Percentiles rank a stretch among this genome's conserved stretches.
These are phyloP conservation scores for Corylus avellana DNA, from an alignment of 306 rosid genomes.

Conservation along the genomic window DNA sequence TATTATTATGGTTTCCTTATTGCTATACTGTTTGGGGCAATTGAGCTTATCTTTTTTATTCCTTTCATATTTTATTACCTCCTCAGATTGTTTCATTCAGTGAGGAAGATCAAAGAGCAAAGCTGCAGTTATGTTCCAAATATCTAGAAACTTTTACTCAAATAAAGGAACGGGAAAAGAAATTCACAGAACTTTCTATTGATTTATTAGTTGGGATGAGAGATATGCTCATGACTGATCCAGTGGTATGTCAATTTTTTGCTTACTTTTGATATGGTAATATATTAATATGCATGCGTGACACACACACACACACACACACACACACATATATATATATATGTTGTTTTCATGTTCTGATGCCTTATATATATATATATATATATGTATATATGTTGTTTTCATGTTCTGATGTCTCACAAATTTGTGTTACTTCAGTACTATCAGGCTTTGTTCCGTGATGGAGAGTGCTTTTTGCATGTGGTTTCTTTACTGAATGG, in stretches of 20 bases:
- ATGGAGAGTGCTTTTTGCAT: slow-evolving; percentile 97
- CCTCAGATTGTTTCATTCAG: slow-evolving; percentile 62
- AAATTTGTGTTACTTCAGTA: slow-evolving; percentile 52
- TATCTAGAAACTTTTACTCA: slow-evolving; percentile 86
- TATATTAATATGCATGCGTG: slow-evolving; percentile 15
- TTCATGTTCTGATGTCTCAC: slow-evolving; percentile 31
- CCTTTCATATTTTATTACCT: slow-evolving; percentile 22
- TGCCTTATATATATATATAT: slow-evolving; percentile 1
- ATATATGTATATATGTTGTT: background rate
- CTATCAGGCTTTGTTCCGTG: slow-evolving; percentile 92
- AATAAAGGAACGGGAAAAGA: slow-evolving; percentile 75
- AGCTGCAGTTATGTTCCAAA: slow-evolving; percentile 79
- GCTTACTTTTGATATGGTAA: slow-evolving; percentile 10
- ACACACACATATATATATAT: background rate
- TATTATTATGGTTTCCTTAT: slow-evolving; percentile 18
- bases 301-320: no score
- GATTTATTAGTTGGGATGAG: slow-evolving; percentile 83
- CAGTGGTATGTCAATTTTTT: slow-evolving; percentile 51
- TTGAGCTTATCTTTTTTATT: slow-evolving; percentile 23
- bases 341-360: slow-evolving; percentile 27
- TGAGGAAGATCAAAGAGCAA: slow-evolving; percentile 78
- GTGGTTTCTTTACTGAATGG: slow-evolving; percentile 90
- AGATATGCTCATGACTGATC: slow-evolving; percentile 66
- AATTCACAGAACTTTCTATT: slow-evolving; percentile 69
- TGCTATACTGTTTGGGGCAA: slow-evolving; percentile 12